These are phyloP conservation scores for Saitozyma podzolica DNA, from an alignment of 768 basidiomycete genomes.

Conservation along the genomic window DNA sequence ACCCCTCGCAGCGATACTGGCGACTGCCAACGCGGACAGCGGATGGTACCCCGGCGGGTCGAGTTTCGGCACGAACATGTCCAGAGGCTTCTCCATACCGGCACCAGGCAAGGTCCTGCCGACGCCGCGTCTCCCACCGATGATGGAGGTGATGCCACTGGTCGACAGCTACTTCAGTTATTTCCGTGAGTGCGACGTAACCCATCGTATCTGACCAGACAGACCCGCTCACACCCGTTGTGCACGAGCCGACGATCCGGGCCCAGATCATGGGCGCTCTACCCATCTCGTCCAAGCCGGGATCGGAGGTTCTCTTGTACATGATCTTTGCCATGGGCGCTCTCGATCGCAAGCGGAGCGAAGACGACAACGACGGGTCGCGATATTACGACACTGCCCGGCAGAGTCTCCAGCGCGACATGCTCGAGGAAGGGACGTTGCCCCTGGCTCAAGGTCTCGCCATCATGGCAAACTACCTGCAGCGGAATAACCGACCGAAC, in stretches of 20 bases:
- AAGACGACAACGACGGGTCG: constrained; percentile 8
- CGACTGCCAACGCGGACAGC: background rate
- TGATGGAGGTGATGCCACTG: constrained; percentile 15
- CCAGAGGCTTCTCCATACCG: background rate
- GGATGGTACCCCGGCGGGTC: background rate
- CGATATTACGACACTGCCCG: constrained; percentile 22
- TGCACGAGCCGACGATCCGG: constrained; percentile 27
- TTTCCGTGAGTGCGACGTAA: constrained; percentile 19
- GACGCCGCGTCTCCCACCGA: constrained; percentile 12
- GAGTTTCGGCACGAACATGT: background rate
- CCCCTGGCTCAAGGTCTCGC: constrained; percentile 25
- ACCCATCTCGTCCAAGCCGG: constrained; percentile 10
- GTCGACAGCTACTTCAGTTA: constrained; percentile 24
- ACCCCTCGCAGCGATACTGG: background rate
- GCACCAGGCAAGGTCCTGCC: background rate
- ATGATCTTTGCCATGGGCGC: constrained; percentile 35
- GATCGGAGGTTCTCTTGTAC: constrained; percentile 11
- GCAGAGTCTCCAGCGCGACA: constrained; percentile 7
- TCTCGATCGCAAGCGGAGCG: constrained; percentile 11
- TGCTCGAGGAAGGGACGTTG: constrained; percentile 19
- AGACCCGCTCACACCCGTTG: constrained; percentile 22
- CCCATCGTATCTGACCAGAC: background rate
- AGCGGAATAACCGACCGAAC: constrained; percentile 24
- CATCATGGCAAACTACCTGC: constrained; percentile 31
- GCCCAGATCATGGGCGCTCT: constrained; percentile 22